Conservation (phyloP, 768 basidiomycete species). For the Suillus variegatus region DNA sequence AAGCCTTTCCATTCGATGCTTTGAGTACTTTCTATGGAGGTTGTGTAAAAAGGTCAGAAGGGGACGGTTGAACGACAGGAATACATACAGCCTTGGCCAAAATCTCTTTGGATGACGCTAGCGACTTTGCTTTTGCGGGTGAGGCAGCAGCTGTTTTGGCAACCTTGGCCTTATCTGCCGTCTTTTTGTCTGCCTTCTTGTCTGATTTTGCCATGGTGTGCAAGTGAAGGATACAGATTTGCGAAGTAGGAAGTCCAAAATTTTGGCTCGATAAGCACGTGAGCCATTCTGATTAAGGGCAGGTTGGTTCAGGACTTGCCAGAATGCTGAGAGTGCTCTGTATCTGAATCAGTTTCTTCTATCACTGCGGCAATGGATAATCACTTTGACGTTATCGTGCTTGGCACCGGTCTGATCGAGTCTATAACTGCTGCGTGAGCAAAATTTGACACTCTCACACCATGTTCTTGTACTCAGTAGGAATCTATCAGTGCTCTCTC, state of each 20-base stretch:
- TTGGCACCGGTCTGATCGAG: constrained; percentile 82
- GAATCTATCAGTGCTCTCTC: constrained; percentile 68
- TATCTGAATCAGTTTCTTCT: neutral
- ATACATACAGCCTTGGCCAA: constrained; percentile 40
- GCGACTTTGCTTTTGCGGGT: constrained; percentile 23
- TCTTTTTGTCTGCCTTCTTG: constrained; percentile 38
- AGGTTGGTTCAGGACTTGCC: constrained; percentile 13
- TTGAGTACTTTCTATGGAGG: constrained; percentile 19
- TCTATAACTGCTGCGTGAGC: constrained; percentile 90
- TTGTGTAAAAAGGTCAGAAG: neutral
- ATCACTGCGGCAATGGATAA: constrained; percentile 31
- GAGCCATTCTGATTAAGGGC: constrained; percentile 26
- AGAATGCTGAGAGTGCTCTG: no score
- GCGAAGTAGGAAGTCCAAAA: constrained; percentile 12
- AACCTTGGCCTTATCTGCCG: constrained; percentile 31
- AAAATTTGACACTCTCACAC: constrained; percentile 9
- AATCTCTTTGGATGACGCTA: constrained; percentile 43
- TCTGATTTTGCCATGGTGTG: constrained; percentile 41
- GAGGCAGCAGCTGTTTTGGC: constrained; percentile 32
- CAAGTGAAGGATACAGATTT: constrained; percentile 3
- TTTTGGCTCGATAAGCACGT: constrained; percentile 23
- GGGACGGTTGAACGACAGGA: neutral
- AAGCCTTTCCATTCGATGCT: constrained; percentile 20
- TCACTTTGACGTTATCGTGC: constrained; percentile 64
- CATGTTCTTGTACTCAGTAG: constrained; percentile 3